Evolutionary conservation across 192 early-diverging fungal genomes (phyloP).

Genomic region (Piromyces sp.): DNA sequence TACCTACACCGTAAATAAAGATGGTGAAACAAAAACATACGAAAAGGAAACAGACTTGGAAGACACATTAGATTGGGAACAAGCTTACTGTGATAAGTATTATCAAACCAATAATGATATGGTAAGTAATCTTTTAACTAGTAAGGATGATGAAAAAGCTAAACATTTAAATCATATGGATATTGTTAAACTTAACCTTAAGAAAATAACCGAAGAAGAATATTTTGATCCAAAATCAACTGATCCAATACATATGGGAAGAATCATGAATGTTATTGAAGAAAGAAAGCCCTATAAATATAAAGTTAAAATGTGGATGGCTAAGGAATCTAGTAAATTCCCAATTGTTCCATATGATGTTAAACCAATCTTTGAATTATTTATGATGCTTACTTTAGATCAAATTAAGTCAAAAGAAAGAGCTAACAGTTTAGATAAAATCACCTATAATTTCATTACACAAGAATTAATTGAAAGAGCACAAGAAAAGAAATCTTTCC

Average conservation of each 20-base stretch:
- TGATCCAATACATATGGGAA: not conserved
- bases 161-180: not conserved
- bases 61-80: not conserved
- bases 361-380: not conserved
- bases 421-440: not conserved
- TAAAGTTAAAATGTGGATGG: not conserved
- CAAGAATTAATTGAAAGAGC: not conserved
- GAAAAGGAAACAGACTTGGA: not conserved
- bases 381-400: not conserved
- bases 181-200: not conserved
- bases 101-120: not conserved
- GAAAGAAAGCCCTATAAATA: not conserved
- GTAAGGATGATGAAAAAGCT: not conserved
- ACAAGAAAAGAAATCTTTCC: not conserved
- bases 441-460: not conserved
- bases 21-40: not conserved
- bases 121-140: not conserved
- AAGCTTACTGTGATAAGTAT: not conserved
- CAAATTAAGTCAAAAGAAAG: not conserved
- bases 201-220: not conserved
- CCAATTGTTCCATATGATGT: not conserved
- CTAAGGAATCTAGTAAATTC: not conserved
- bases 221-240: not conserved
- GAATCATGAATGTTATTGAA: not conserved
- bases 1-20: not conserved